Conservation (phyloP, 345 rosid genomes). For the Eucalyptus virginea region DNA sequence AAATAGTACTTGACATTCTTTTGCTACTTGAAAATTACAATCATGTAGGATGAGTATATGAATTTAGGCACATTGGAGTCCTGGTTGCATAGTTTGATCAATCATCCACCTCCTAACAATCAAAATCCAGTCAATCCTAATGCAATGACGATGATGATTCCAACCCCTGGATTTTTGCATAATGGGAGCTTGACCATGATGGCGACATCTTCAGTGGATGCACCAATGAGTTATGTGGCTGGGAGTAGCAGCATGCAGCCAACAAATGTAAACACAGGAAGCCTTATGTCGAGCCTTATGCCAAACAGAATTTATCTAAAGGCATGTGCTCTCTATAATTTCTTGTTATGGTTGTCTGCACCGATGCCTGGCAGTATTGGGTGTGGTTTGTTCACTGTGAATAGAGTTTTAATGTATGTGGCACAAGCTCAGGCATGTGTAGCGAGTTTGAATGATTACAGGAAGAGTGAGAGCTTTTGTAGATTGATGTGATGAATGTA, state of each 20-base stretch:
- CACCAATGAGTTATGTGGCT: not conserved
- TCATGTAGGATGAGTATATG: not conserved
- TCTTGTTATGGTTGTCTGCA: too few relatives aligned
- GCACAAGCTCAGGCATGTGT: too few relatives aligned
- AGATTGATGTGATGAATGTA: not conserved
- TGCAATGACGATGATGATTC: not conserved
- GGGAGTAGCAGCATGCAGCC: not conserved
- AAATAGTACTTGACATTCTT: not conserved
- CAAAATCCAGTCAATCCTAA: not conserved
- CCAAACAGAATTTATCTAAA: too few relatives aligned
- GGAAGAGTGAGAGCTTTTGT: not conserved
- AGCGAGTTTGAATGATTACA: too few relatives aligned
- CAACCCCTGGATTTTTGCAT: not conserved
- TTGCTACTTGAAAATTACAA: not conserved
- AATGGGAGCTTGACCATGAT: not conserved
- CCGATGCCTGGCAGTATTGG: too few relatives aligned
- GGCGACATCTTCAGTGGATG: not conserved
- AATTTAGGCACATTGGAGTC: not conserved
- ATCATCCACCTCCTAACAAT: not conserved
- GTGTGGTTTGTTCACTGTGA: too few relatives aligned
- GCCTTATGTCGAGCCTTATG: not conserved
- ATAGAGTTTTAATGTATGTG: too few relatives aligned
- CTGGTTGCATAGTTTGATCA: not conserved
- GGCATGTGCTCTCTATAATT: too few relatives aligned
- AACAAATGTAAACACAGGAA: not conserved